Evolutionary conservation across 2,329 filamentous ascomycete genomes (phyloP).

Genomic region (Alternaria sp.): DNA sequence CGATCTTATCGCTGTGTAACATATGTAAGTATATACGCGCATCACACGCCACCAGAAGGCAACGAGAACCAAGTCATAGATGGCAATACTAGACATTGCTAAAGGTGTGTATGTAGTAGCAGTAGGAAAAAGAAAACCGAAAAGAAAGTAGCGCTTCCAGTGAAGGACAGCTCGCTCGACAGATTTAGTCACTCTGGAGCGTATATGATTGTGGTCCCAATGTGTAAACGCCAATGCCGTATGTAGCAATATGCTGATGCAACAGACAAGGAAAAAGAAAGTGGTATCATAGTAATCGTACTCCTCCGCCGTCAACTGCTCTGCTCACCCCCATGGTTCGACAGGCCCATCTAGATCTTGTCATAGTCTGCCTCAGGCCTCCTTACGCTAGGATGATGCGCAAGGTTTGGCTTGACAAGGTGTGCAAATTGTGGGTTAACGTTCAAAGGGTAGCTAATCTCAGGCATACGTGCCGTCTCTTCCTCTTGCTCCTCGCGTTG

Average conservation of each 20-base stretch:
- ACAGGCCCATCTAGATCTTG: constrained; percentile 31
- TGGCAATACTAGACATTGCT: constrained; percentile 6
- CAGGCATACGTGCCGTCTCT: constrained; percentile 57
- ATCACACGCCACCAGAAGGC: constrained; percentile 11
- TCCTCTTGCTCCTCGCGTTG: constrained; percentile 45
- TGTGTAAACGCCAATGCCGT: constrained; percentile 15
- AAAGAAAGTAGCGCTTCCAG: constrained; percentile 3
- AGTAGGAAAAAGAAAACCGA: background rate
- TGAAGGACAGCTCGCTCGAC: constrained; percentile 13
- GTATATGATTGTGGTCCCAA: background rate
- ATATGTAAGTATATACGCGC: constrained; percentile 28
- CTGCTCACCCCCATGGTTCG: background rate
- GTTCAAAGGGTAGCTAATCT: constrained; percentile 66
- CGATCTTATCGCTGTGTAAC: constrained; percentile 16
- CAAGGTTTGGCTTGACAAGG: constrained; percentile 64
- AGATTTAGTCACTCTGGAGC: constrained; percentile 9
- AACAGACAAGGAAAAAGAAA: constrained; percentile 27
- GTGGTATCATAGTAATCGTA: constrained; percentile 45
- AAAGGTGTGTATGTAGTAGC: background rate
- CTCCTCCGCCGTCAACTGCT: background rate
- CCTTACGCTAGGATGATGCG: constrained; percentile 61
- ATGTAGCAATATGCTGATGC: constrained; percentile 16
- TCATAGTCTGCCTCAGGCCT: constrained; percentile 42
- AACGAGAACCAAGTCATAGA: background rate
- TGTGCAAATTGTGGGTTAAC: constrained; percentile 63